These are phyloP conservation scores for Stellera chamaejasme DNA, from an alignment of 345 rosid species.

Conservation along the genomic window DNA sequence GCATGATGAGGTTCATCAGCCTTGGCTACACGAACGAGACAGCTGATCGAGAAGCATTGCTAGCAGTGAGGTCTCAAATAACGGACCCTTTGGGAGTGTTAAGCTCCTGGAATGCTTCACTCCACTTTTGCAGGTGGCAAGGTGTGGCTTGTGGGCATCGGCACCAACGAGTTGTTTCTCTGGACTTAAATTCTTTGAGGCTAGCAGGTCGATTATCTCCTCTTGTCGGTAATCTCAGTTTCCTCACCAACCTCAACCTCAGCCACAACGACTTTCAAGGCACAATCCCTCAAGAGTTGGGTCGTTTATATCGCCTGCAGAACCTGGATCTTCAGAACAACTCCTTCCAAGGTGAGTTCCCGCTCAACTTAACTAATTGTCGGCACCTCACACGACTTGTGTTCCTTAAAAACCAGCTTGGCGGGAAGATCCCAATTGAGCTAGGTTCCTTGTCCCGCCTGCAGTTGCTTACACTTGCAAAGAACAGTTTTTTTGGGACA, in stretches of 20 bases:
- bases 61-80: slow-evolving; percentile 2
- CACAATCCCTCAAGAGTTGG: slow-evolving; percentile 13
- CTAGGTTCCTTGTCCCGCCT: not conserved
- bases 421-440: slow-evolving; percentile 8
- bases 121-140: slow-evolving; percentile 17
- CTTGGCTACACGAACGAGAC: not conserved
- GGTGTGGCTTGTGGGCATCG: slow-evolving; percentile 19
- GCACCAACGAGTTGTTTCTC: slow-evolving; percentile 15
- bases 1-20: no score
- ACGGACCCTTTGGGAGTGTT: slow-evolving; percentile 3
- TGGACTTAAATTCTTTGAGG: slow-evolving; percentile 10
- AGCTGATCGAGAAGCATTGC: slow-evolving; percentile 5
- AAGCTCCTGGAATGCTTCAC: slow-evolving; percentile 22
- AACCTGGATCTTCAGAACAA: not conserved
- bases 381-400: not conserved
- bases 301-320: not conserved
- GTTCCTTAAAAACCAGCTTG: not conserved
- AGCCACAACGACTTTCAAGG: slow-evolving; percentile 2
- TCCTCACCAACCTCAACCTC: slow-evolving; percentile 14
- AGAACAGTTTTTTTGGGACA: slow-evolving; percentile 10
- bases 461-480: not conserved
- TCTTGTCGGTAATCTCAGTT: slow-evolving; percentile 9
- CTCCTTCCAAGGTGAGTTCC: slow-evolving; percentile 13
- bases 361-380: slow-evolving; percentile 8
- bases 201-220: slow-evolving; percentile 16